phyloP scores from a whole-genome alignment of 2,329 filamentous ascomycete species.

The Sphaceloma murrayae region DNA sequence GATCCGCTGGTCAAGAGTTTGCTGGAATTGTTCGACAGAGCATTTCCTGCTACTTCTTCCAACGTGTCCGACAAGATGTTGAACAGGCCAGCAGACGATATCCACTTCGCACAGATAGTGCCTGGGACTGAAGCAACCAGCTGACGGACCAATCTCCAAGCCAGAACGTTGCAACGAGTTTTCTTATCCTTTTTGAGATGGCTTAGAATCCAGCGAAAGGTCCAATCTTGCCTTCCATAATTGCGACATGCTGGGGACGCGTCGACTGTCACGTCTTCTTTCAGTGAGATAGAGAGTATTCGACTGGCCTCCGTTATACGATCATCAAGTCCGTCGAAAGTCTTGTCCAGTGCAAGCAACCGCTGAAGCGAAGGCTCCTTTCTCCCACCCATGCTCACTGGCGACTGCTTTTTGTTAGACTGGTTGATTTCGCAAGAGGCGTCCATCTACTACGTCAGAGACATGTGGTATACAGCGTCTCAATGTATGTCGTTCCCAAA shows the following conservation, averaged over 20 bases:
- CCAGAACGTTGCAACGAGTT: constrained; percentile 35
- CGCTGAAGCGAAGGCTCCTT: constrained; percentile 23
- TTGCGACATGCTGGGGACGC: constrained; percentile 6
- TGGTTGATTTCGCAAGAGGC: no score
- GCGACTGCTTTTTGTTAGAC: no score
- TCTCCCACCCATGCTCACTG: not conserved
- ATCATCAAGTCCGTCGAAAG: constrained; percentile 29
- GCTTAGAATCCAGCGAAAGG: constrained; percentile 56
- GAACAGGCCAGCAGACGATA: constrained; percentile 7
- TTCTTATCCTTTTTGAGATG: constrained; percentile 41
- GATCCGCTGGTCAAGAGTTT: not conserved
- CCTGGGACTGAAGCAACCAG: constrained; percentile 14
- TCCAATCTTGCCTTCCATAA: constrained; percentile 50
- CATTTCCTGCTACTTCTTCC: not conserved
- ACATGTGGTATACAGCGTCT: no score
- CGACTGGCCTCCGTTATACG: constrained; percentile 34
- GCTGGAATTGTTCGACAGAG: not conserved
- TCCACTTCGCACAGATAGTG: constrained; percentile 13
- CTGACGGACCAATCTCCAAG: constrained; percentile 48
- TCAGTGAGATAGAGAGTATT: constrained; percentile 29
- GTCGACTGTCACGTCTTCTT: constrained; percentile 1
- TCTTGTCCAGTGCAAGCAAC: constrained; percentile 33
- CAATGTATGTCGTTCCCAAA: no score
- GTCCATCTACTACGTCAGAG: no score
- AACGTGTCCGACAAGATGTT: constrained; percentile 14